phyloP scores from a whole-genome alignment of 306 rosid genomes.

The Betula pendula region DNA sequence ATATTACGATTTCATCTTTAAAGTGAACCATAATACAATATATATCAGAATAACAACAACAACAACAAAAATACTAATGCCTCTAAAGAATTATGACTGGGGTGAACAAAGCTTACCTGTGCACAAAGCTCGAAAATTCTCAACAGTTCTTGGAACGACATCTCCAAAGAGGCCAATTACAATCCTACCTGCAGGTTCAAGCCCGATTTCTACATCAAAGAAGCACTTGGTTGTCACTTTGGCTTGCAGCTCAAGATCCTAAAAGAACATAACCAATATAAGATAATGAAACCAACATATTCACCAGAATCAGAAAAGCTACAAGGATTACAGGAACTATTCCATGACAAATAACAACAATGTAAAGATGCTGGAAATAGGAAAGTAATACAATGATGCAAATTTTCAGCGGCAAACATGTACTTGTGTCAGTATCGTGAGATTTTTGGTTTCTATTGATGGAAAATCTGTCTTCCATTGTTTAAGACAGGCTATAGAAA shows the following conservation, averaged over 20 bases:
- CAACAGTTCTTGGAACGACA: conserved; percentile 73
- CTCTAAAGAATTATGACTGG: conserved; percentile 5
- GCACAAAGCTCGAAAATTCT: conserved; percentile 87
- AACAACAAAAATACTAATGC: conserved; percentile 1
- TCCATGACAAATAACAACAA: not conserved
- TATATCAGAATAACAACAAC: conserved; percentile 14
- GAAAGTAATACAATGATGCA: not conserved
- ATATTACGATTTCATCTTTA: conserved; percentile 22
- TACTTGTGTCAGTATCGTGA: not conserved
- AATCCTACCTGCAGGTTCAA: conserved; percentile 61
- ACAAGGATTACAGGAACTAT: conserved; percentile 1
- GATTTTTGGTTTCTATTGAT: not conserved
- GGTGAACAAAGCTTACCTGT: conserved; percentile 52
- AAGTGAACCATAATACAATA: conserved; percentile 5
- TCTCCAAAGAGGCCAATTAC: conserved; percentile 79
- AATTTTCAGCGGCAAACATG: not conserved
- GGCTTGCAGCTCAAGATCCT: conserved; percentile 77
- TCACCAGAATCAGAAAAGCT: not conserved
- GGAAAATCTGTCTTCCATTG: conserved; percentile 5
- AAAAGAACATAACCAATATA: conserved; percentile 12
- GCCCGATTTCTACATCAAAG: conserved; percentile 80
- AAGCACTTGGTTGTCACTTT: conserved; percentile 75
- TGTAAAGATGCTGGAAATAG: not conserved
- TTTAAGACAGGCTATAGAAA: not conserved
- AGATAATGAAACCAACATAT: conserved; percentile 25